These are phyloP conservation scores for Hyaloscypha variabilis DNA, from an alignment of 495 filamentous ascomycete genomes.

Conservation along the genomic window DNA sequence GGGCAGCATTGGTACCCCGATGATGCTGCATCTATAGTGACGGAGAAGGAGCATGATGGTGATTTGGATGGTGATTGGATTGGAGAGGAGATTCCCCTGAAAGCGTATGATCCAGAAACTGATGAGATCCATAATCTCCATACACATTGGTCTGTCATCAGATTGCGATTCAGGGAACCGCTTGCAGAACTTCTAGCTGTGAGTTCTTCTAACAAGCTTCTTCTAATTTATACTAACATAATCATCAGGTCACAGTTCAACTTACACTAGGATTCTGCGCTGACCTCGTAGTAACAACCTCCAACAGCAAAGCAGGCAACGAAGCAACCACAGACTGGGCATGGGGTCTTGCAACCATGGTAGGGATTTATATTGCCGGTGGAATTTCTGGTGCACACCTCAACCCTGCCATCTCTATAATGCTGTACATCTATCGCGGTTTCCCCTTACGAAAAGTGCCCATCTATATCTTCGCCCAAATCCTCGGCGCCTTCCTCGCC, in stretches of 20 bases:
- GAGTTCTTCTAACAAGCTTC: constrained; percentile 29
- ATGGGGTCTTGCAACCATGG: constrained; percentile 60
- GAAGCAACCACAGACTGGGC: constrained; percentile 41
- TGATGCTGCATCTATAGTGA: constrained; percentile 28
- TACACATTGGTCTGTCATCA: constrained; percentile 55
- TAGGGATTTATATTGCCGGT: constrained; percentile 58
- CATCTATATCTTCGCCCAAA: constrained; percentile 52
- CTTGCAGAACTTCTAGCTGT: constrained; percentile 54
- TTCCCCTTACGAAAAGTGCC: constrained; percentile 55
- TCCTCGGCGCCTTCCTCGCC: constrained; percentile 54
- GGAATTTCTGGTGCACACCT: constrained; percentile 56
- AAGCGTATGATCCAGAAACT: constrained; percentile 19
- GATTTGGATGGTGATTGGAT: constrained; percentile 44
- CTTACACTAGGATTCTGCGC: constrained; percentile 48
- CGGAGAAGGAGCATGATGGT: constrained; percentile 30
- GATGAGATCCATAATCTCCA: constrained; percentile 45
- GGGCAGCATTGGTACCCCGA: constrained; percentile 2
- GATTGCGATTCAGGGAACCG: constrained; percentile 51
- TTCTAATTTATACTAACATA: not conserved
- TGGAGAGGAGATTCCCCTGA: constrained; percentile 16
- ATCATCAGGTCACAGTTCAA: constrained; percentile 32
- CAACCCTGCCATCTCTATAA: constrained; percentile 53
- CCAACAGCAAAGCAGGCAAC: constrained; percentile 39
- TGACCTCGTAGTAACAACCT: constrained; percentile 47
- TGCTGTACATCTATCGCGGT: constrained; percentile 52